phyloP scores from a whole-genome alignment of 768 basidiomycete species.

The Termitomyces sp. region DNA sequence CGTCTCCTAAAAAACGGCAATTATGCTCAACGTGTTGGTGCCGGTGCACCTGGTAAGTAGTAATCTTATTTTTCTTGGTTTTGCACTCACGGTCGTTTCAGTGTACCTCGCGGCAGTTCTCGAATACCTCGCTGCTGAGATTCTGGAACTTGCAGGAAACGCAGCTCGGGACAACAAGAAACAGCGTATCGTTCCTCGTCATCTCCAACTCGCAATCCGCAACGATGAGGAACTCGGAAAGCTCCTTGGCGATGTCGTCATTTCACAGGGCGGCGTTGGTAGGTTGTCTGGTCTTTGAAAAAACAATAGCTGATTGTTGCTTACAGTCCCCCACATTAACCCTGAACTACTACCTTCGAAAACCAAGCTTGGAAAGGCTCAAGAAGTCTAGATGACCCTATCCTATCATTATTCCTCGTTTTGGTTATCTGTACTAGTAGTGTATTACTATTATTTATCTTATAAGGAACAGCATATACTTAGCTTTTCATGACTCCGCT shows the following conservation, averaged over 20 bases:
- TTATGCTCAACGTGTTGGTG: conserved; percentile 77
- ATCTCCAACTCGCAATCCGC: conserved; percentile 82
- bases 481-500: neutral
- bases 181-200: conserved; percentile 85
- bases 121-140: conserved; percentile 83
- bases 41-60: conserved; percentile 66
- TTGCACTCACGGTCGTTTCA: conserved; percentile 20
- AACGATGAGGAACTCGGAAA: conserved; percentile 83
- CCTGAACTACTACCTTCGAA: conserved; percentile 42
- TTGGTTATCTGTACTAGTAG: conserved; percentile 15
- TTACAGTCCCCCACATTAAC: conserved; percentile 32
- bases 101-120: conserved; percentile 84
- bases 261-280: conserved; percentile 88
- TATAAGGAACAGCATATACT: neutral
- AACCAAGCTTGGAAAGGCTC: conserved; percentile 33
- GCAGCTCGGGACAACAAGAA: conserved; percentile 75
- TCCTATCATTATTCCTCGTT: neutral
- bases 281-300: conserved; percentile 13
- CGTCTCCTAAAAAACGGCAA: conserved; percentile 76
- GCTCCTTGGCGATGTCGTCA: conserved; percentile 82
- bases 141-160: conserved; percentile 81
- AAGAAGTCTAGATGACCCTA: conserved; percentile 22
- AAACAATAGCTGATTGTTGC: neutral
- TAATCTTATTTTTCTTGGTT: neutral
- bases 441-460: conserved; percentile 21